A percentile compares a stretch with the other conserved stretches of the same genome.
Evolutionary conservation across 495 filamentous ascomycete genomes (phyloP).

Genomic region (Niebla homalea): DNA sequence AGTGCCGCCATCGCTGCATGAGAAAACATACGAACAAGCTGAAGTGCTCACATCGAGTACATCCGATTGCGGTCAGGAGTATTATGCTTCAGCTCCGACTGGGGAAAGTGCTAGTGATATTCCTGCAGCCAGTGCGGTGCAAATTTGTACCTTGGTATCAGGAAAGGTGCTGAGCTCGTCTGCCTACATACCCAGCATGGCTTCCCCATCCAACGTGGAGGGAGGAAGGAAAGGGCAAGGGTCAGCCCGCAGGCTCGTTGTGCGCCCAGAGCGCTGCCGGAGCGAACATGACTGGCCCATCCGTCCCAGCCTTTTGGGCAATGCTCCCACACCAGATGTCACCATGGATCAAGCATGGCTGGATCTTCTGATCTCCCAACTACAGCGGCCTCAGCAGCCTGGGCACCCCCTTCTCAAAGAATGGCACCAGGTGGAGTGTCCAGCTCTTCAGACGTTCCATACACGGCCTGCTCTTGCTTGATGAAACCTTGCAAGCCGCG

Average conservation of each 20-base stretch:
- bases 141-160: slow-evolving; percentile 10
- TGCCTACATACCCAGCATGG: neutral
- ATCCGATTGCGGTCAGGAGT: slow-evolving; percentile 18
- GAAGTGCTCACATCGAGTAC: slow-evolving; percentile 17
- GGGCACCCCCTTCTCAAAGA: slow-evolving; percentile 6
- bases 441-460: slow-evolving; percentile 21
- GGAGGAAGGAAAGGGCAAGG: neutral
- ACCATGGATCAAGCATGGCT: slow-evolving; percentile 1
- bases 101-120: slow-evolving; percentile 17
- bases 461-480: slow-evolving; percentile 14
- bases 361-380: neutral
- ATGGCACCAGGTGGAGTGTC: slow-evolving; percentile 7
- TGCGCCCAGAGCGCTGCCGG: slow-evolving; percentile 16
- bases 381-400: slow-evolving; percentile 5
- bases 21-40: too few relatives aligned
- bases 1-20: neutral
- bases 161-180: slow-evolving; percentile 9
- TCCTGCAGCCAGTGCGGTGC: slow-evolving; percentile 16
- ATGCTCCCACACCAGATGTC: slow-evolving; percentile 13
- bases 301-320: slow-evolving; percentile 8
- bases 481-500: slow-evolving; percentile 1
- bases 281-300: slow-evolving; percentile 18
- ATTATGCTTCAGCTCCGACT: slow-evolving; percentile 16
- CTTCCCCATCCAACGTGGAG: too few relatives aligned
- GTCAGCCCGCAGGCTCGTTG: slow-evolving; percentile 21